Percentiles rank a stretch among this genome's conserved stretches.
Conservation (phyloP, 2,329 filamentous ascomycete genomes). For the Cytospora piceicola region DNA sequence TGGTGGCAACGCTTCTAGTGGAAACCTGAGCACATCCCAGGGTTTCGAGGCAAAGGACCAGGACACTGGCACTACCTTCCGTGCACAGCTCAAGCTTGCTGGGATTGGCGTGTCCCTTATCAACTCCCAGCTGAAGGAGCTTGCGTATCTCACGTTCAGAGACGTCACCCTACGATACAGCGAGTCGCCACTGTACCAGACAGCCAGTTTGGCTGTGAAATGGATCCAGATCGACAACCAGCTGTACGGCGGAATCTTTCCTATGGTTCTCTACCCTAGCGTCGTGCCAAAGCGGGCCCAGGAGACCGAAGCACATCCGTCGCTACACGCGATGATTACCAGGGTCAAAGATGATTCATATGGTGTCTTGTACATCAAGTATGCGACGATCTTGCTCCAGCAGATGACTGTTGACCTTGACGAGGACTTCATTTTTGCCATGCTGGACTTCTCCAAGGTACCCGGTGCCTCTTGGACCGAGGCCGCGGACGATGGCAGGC, state of each 20-base stretch:
- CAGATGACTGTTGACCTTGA: slow-evolving; percentile 98
- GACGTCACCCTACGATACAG: slow-evolving; percentile 90
- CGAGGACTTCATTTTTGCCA: slow-evolving; percentile 95
- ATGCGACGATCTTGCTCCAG: slow-evolving; percentile 89
- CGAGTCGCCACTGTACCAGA: slow-evolving; percentile 93
- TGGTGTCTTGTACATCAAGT: slow-evolving; percentile 97
- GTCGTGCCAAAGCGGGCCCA: slow-evolving; percentile 96
- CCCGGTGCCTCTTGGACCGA: slow-evolving; percentile 88
- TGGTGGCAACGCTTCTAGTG: slow-evolving; percentile 48
- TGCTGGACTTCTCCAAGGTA: slow-evolving; percentile 92
- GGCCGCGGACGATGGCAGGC: slow-evolving; percentile 73
- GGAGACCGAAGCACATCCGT: slow-evolving; percentile 95
- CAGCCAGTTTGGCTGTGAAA: slow-evolving; percentile 85
- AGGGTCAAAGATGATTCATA: slow-evolving; percentile 98
- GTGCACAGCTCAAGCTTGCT: slow-evolving; percentile 83
- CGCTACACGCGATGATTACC: slow-evolving; percentile 88
- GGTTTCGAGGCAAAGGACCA: slow-evolving; percentile 94
- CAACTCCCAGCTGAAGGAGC: slow-evolving; percentile 87
- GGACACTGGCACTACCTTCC: slow-evolving; percentile 86
- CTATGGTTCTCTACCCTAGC: slow-evolving; percentile 94
- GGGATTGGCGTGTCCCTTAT: slow-evolving; percentile 92
- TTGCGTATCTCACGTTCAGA: slow-evolving; percentile 90
- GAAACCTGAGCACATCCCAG: slow-evolving; percentile 57
- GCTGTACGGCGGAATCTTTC: slow-evolving; percentile 96
- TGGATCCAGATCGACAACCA: slow-evolving; percentile 99